Evolutionary conservation across 208 protist genomes (phyloP), one percentile per base, ranked within the genome.

Genomic region (Acanthamoeba culbertsoni): DNA sequence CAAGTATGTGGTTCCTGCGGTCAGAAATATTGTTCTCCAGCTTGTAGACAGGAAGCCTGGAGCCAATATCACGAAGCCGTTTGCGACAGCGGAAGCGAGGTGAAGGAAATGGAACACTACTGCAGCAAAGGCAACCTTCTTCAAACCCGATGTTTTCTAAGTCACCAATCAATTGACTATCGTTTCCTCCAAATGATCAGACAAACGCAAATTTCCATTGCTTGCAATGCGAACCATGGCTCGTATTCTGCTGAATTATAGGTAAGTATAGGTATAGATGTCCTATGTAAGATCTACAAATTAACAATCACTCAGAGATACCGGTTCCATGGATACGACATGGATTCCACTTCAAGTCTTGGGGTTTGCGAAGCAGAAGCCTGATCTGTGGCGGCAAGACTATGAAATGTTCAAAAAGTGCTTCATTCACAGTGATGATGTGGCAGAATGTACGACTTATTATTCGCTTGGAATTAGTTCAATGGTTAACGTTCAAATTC

Each of bases 151-250:
- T 28, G 20, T 26, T 14, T 4, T n/a, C 18, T n/a, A n/a, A n/a
- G n/a, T n/a, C n/a, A n/a, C n/a, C n/a, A n/a, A n/a, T n/a, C n/a
- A n/a, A n/a, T n/a, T n/a, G n/a, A n/a, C n/a, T n/a, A n/a, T n/a
- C n/a, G n/a, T n/a, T n/a, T n/a, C n/a, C 51, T 59, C 33, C 26
- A 63, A 8, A 28, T n/a, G 26, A 55, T 2, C 71, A 79, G 71
- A 88, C 79, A 63, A 63, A 48, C 45, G 79, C 48, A 65, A 65
- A 33, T 88, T 65, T 31, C 79, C 79, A 23, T 28, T 88, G n/a
- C 12, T 88, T n/a, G 79, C 79, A 2, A 88, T 88, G 79, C 45
- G 79, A 16, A 28, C 79, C 31, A 88, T 88, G 79, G 79, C 79
- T 2, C 79, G 79, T 48, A 63, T 88, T 26, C 79, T 88, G 42